Percentiles rank a stretch among this genome's conserved stretches.
Conservation (phyloP, 352 stramenopile genomes). For the Globisporangium cederbergense region DNA sequence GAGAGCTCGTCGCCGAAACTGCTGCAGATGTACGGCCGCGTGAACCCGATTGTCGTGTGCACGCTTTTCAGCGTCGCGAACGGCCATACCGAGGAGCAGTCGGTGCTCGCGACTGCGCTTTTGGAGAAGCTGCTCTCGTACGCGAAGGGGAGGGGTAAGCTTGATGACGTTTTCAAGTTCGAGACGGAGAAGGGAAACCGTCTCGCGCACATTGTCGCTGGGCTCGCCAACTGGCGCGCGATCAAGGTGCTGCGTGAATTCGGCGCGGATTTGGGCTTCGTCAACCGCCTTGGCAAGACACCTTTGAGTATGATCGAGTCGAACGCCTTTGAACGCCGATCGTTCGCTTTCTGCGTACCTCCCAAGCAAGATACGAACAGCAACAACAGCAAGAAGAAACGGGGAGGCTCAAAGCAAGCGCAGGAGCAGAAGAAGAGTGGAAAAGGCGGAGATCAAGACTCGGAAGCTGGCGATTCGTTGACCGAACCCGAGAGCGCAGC, state of each 20-base stretch:
- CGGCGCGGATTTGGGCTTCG: constrained; percentile 23
- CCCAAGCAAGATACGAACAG: constrained; percentile 10
- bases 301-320: constrained; percentile 21
- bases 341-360: constrained; percentile 35
- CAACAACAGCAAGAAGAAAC: constrained; percentile 18
- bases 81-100: constrained; percentile 42
- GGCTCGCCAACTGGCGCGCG: constrained; percentile 43
- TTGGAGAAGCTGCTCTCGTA: constrained; percentile 37
- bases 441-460: constrained; percentile 2
- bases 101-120: constrained; percentile 32
- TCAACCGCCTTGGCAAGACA: constrained; percentile 35
- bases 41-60: constrained; percentile 38
- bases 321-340: constrained; percentile 26
- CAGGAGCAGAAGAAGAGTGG: constrained; percentile 11
- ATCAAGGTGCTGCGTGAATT: constrained; percentile 35
- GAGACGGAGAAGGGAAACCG: constrained; percentile 46
- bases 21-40: constrained; percentile 34
- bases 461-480: not conserved
- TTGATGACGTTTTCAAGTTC: constrained; percentile 30
- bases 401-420: constrained; percentile 5
- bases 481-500: constrained; percentile 32
- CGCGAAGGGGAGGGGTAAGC: constrained; percentile 27
- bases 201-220: constrained; percentile 47
- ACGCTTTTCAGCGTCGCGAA: constrained; percentile 55
- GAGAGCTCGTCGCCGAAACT: constrained; percentile 23